Evolutionary conservation across 73 alveolate species (phyloP), one percentile per base, ranked within the genome.

Genomic region (Paramecium sexaurelia): DNA sequence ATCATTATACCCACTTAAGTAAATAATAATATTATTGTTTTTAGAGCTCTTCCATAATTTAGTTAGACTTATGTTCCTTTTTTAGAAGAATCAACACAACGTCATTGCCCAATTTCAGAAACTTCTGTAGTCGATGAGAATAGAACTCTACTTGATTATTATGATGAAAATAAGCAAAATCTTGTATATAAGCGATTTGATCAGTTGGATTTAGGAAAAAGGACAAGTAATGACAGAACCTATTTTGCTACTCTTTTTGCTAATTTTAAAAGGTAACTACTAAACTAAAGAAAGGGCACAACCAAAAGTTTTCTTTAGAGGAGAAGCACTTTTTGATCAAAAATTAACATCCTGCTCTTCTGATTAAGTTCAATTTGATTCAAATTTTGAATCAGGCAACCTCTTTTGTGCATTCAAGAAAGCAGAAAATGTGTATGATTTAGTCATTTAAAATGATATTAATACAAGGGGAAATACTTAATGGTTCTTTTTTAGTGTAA

Each of bases 391-490:
- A 87, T 85, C 95, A 51, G 97, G 97, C 35, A 94, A 94, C 68
- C 94, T 94, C 17, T 92, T 92, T 51, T 51, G 94, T 32, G 97
- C 97, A 43, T 71, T 92, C 41, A 83, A 92, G 73, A 45, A 32
- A 13, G n/a, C 87, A 24, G 97, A 92, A 17, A 92, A 41, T 20
- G 94, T 85, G 41, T 94, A 92, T 86, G 95, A 94, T 84, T 66
- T 94, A n/a, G 55, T 94, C 22, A 91, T 94, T 1, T 55, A 94
- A 51, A 94, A 94, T 40, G 97, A 94, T 75, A 92, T 94, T 36
- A 94, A 94, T 47, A 94, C 97, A 9, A 92, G 92, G 37, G 97
- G 97, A 82, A 94, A 94, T 61, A 94, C 97, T 17, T 87, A 94
- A 75, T 94, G 97, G 94, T 88, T 88, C 61, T 88, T 88, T 41